Evolutionary conservation across 192 early-diverging fungal species (phyloP), one percentile per base, ranked within the genome.

Genomic region (Coemansia sp.): DNA sequence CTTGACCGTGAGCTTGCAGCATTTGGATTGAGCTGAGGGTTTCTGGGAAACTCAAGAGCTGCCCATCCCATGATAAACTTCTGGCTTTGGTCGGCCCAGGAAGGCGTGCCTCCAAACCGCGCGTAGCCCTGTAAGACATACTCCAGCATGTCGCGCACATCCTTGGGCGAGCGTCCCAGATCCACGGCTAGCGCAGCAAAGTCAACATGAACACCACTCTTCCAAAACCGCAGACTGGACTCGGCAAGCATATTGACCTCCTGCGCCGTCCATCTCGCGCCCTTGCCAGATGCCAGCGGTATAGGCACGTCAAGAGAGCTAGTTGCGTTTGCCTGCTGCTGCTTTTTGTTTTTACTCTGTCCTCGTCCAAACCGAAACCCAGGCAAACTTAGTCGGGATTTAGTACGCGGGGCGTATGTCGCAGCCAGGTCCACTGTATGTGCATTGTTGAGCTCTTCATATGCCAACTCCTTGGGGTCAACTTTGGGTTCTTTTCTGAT

Each of bases 141-240:
- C 56, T 75, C 77, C 12, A 80, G 77, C 77, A 80, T 80, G 33
- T 80, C 72, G 50, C 62, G 38, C 16, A 80, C 59, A 3, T 72
- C 77, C 11, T 42, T 42, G 0, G 51, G 29, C 7, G 77, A 36
- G 40, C 77, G 72, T 7, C 63, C 65, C 22, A 72, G 57, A 28
- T 75, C 69, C 12, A 45, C 55, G 4, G 72, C 60, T 8, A 75
- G 50, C 16, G 72, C 61, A 12, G 18, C 30, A 33, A 55, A 32
- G 50, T 80, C 72, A 20, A 62, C 66, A n/a, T 62, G 57, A 14
- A 36, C 45, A 6, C 77, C 72, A 42, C 67, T 51, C n/a, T 64
- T 67, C 77, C 77, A 80, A 50, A 59, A 68, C 4, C 63, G 63
- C 30, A 69, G 45, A 16, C 72, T 75, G 58, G 55, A 49, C 7